Conservation (phyloP, 2,329 filamentous ascomycete species). For the Trichoderma arundinaceum region DNA sequence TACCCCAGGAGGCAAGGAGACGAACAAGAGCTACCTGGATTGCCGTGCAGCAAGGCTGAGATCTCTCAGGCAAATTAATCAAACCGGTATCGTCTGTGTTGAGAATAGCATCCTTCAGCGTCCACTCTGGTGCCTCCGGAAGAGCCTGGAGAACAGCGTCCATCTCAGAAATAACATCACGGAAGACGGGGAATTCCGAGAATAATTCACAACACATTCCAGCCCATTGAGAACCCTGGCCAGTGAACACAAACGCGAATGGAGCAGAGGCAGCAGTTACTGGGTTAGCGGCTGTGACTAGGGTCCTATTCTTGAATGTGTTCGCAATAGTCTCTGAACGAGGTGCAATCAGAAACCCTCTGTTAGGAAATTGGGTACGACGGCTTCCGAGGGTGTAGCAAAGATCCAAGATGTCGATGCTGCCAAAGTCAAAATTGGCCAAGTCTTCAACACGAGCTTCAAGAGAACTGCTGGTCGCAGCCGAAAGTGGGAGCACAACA, state of each 20-base stretch:
- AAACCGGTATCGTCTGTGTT: background rate
- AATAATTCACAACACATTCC: constrained; percentile 33
- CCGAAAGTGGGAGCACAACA: background rate
- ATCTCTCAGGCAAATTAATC: background rate
- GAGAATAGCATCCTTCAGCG: background rate
- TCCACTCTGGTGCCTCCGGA: background rate
- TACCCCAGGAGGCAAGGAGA: constrained; percentile 1
- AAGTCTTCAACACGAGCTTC: no score
- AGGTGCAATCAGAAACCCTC: no score
- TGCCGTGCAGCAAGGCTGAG: constrained; percentile 13
- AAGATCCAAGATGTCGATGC: no score
- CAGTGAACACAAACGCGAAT: constrained; percentile 19
- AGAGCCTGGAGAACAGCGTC: background rate
- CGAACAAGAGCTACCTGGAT: constrained; percentile 6
- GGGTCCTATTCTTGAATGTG: background rate
- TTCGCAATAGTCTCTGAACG: no score
- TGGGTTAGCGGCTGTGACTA: background rate
- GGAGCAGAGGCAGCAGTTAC: no score
- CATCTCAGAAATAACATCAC: background rate
- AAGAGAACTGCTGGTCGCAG: no score
- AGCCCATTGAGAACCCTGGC: constrained; percentile 35
- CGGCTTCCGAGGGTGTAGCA: no score
- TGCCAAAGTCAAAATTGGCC: no score
- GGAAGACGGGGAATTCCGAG: constrained; percentile 8
- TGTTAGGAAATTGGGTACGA: no score